Evolutionary conservation across 2,329 filamentous ascomycete species (phyloP).

Genomic region (Diplocarpon mali): DNA sequence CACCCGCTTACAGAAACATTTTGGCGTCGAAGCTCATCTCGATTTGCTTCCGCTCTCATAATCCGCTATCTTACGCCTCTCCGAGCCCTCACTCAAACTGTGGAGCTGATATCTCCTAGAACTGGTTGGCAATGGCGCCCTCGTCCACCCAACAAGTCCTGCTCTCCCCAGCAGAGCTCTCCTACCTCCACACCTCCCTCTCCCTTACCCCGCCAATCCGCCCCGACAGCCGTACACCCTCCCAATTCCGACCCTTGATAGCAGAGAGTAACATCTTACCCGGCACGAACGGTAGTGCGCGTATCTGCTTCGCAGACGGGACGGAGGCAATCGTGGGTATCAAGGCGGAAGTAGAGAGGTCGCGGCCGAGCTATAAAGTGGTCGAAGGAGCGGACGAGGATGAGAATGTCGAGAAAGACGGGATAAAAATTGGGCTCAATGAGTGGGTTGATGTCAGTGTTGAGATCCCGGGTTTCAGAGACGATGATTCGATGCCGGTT

Average conservation of each 20-base stretch:
- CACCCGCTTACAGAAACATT: constrained; percentile 4
- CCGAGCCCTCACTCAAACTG: not conserved
- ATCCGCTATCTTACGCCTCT: not conserved
- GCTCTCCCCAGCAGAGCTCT: constrained; percentile 90
- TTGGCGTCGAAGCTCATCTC: constrained; percentile 2
- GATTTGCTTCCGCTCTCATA: not conserved
- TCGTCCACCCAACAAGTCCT: constrained; percentile 49
- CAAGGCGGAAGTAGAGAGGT: constrained; percentile 87
- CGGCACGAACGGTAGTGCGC: constrained; percentile 80
- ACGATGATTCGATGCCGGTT: constrained; percentile 82
- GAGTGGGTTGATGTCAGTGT: constrained; percentile 83
- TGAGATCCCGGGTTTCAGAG: constrained; percentile 80
- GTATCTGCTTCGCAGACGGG: constrained; percentile 89
- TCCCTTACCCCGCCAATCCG: constrained; percentile 73
- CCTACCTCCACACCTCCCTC: constrained; percentile 86
- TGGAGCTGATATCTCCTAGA: not conserved
- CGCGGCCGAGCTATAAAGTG: constrained; percentile 27
- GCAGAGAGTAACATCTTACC: constrained; percentile 88
- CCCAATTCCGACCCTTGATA: constrained; percentile 80
- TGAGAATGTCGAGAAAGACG: constrained; percentile 19
- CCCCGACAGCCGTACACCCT: constrained; percentile 70
- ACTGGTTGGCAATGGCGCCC: constrained; percentile 38
- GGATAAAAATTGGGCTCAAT: constrained; percentile 36
- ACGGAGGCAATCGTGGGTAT: constrained; percentile 93
- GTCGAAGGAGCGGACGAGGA: constrained; percentile 33